phyloP scores from a whole-genome alignment of 2,329 filamentous ascomycete species.

The Claviceps spartinae region DNA sequence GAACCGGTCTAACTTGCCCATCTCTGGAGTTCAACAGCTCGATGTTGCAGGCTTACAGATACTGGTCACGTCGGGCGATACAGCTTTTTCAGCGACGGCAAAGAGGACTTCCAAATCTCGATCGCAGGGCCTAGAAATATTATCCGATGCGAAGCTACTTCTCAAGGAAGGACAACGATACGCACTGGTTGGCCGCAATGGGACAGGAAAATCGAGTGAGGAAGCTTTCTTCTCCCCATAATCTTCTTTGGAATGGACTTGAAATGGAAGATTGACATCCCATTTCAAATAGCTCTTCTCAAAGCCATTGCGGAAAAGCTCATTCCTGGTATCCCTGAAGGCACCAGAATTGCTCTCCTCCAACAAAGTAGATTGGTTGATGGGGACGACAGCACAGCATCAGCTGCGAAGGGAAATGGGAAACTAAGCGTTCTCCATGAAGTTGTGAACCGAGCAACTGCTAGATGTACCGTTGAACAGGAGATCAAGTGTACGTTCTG shows the following conservation, averaged over 20 bases:
- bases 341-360: conserved; percentile 51
- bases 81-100: conserved; percentile 26
- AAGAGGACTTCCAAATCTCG: conserved; percentile 37
- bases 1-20: no score
- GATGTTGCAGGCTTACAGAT: conserved; percentile 64
- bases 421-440: conserved; percentile 45
- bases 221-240: not conserved
- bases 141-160: conserved; percentile 54
- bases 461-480: conserved; percentile 41
- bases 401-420: not conserved
- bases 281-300: conserved; percentile 48
- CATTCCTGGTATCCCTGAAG: conserved; percentile 60
- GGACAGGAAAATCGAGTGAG: conserved; percentile 69
- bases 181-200: conserved; percentile 68
- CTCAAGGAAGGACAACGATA: conserved; percentile 63
- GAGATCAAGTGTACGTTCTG: conserved; percentile 42
- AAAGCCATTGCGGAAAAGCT: conserved; percentile 65
- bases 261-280: not conserved
- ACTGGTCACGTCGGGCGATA: conserved; percentile 38
- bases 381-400: conserved; percentile 16
- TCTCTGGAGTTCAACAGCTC: conserved; percentile 29
- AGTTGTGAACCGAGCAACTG: conserved; percentile 48
- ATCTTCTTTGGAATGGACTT: not conserved
- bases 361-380: conserved; percentile 44
- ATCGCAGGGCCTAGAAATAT: conserved; percentile 46